These are phyloP conservation scores for Dryas integrifolia DNA, from an alignment of 331 rosid species.

Conservation along the genomic window DNA sequence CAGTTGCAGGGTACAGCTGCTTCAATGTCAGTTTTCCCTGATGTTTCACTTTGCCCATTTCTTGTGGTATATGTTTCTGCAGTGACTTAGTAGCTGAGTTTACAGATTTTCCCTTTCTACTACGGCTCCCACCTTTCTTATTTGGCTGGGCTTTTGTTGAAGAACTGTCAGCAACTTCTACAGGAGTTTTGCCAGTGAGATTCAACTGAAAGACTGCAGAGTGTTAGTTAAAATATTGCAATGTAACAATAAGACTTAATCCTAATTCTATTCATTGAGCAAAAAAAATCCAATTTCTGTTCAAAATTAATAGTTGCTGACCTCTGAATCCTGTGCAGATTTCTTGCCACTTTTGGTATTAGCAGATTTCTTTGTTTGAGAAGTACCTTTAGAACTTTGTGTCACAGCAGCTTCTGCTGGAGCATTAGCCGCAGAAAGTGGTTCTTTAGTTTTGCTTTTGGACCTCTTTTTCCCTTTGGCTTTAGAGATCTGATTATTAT, in stretches of 20 bases:
- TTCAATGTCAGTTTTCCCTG: constrained; percentile 35
- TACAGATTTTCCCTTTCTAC: constrained; percentile 28
- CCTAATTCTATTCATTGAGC: not conserved
- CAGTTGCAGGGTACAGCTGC: constrained; percentile 68
- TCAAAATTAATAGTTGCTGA: constrained; percentile 24
- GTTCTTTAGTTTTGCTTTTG: constrained; percentile 39
- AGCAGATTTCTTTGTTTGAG: constrained; percentile 36
- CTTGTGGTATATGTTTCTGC: constrained; percentile 29
- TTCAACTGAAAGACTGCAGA: constrained; percentile 50
- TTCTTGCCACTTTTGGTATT: constrained; percentile 23
- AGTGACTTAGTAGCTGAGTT: constrained; percentile 28
- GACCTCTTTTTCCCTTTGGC: constrained; percentile 37
- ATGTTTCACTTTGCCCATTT: constrained; percentile 34
- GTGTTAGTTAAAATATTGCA: constrained; percentile 42
- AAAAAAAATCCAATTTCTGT: not conserved
- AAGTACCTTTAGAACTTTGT: constrained; percentile 34
- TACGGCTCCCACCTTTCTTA: constrained; percentile 47
- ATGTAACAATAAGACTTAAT: constrained; percentile 16
- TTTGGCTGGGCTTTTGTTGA: constrained; percentile 38
- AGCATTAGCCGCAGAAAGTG: constrained; percentile 30
- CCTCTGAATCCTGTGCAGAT: constrained; percentile 34
- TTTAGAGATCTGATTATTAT: constrained; percentile 34
- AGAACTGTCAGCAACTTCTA: constrained; percentile 35
- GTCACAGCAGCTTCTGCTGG: constrained; percentile 28
- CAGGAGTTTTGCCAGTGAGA: constrained; percentile 15